A percentile compares a stretch with the other conserved stretches of the same genome.
These are phyloP conservation scores for Paracorniculantispora psalliotae DNA, from an alignment of 2,329 filamentous ascomycete genomes.

Conservation along the genomic window DNA sequence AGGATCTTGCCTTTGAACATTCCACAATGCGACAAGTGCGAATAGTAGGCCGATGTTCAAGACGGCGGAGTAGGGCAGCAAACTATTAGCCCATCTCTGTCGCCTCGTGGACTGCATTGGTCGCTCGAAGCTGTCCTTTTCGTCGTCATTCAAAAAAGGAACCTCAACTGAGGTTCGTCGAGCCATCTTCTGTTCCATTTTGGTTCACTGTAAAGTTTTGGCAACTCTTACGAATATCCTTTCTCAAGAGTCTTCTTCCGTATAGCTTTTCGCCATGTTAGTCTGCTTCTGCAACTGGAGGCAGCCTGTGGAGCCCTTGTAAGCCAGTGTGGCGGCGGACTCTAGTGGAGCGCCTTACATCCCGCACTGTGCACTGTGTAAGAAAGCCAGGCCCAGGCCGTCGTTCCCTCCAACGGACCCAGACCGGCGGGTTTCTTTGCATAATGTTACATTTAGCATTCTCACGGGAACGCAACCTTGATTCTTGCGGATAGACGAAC, in stretches of 20 bases:
- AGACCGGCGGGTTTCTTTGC: not conserved
- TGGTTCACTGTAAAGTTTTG: no score
- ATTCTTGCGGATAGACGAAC: no score
- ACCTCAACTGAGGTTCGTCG: constrained; percentile 7
- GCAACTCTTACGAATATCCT: no score
- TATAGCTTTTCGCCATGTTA: not conserved
- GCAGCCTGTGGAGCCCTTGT: not conserved
- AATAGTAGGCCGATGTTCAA: constrained; percentile 7
- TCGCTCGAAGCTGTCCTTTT: not conserved
- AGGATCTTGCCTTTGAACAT: not conserved
- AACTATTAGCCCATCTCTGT: constrained; percentile 7
- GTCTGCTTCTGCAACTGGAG: not conserved
- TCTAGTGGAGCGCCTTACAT: not conserved
- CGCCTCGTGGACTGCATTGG: not conserved
- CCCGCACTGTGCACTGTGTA: not conserved
- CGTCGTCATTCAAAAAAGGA: constrained; percentile 8
- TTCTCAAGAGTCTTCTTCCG: not conserved
- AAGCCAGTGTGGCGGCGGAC: not conserved
- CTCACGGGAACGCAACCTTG: no score
- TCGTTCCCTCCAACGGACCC: no score
- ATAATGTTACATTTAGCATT: not conserved
- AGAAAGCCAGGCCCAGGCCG: not conserved
- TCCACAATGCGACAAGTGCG: not conserved
- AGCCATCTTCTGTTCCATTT: not conserved
- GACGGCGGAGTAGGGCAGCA: constrained; percentile 10